Percentiles rank a stretch among this genome's conserved stretches.
Conservation (phyloP, 805 yeast species). For the Osmozyma mogii region DNA sequence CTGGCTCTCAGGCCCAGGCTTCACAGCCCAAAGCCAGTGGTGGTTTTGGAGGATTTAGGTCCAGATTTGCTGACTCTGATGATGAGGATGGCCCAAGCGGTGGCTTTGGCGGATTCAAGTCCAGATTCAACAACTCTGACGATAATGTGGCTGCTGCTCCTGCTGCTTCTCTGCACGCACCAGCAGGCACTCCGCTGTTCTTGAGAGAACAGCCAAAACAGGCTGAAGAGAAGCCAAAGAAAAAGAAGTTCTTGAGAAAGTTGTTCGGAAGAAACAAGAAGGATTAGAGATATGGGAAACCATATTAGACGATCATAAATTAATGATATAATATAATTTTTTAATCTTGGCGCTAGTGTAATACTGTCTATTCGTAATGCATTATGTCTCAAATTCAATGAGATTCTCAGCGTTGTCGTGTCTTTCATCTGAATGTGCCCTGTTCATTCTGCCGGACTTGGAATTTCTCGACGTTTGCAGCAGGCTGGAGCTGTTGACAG, state of each 20-base stretch:
- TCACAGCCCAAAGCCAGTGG: constrained; percentile 1
- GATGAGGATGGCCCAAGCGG: constrained; percentile 32
- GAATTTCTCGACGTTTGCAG: constrained; percentile 6
- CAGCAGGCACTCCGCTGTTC: constrained; percentile 2
- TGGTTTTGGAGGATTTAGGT: constrained; percentile 36
- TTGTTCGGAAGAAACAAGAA: constrained; percentile 25
- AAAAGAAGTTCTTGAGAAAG: constrained; percentile 32
- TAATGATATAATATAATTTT: too few species aligned
- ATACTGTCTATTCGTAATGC: too few species aligned
- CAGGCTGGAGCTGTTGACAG: constrained; percentile 8
- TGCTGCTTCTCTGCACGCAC: background rate
- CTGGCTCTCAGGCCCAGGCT: constrained; percentile 1
- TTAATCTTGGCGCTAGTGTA: too few species aligned
- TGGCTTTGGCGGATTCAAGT: constrained; percentile 11
- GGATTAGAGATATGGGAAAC: too few species aligned
- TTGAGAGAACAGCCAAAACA: constrained; percentile 6
- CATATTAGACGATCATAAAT: too few species aligned
- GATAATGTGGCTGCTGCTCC: constrained; percentile 13
- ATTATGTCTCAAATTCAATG: constrained; percentile 37
- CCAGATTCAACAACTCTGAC: constrained; percentile 24
- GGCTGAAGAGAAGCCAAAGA: constrained; percentile 13
- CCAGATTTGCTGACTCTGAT: constrained; percentile 59
- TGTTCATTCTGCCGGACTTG: constrained; percentile 3
- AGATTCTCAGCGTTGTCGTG: constrained; percentile 24
- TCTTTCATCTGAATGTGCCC: constrained; percentile 13